Conservation (phyloP, 768 basidiomycete species). For the Cantharellus anzutake region DNA sequence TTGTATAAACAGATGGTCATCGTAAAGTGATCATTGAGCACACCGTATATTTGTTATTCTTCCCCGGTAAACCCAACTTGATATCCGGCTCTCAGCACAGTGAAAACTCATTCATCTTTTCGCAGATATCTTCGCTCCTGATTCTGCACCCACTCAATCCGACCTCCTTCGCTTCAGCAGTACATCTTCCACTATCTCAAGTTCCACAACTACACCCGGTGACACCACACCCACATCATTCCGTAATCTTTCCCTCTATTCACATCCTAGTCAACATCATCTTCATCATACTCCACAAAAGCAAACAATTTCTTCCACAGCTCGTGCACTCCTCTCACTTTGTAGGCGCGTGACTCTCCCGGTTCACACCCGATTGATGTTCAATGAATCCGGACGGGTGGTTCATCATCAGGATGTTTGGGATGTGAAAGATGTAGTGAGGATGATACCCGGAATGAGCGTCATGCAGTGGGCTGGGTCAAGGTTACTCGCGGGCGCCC, state of each 20-base stretch:
- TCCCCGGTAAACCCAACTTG: constrained; percentile 41
- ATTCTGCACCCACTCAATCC: constrained; percentile 9
- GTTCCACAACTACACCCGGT: too few relatives aligned
- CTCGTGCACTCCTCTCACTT: constrained; percentile 22
- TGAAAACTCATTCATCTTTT: constrained; percentile 11
- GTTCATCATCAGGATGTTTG: constrained; percentile 65
- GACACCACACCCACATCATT: neutral
- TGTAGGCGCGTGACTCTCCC: constrained; percentile 55
- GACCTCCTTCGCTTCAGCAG: constrained; percentile 13
- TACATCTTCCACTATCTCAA: neutral
- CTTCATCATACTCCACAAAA: constrained; percentile 1
- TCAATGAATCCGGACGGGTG: constrained; percentile 69
- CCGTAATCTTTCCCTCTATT: constrained; percentile 4
- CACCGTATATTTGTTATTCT: constrained; percentile 53
- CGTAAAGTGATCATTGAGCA: constrained; percentile 60
- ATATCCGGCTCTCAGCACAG: constrained; percentile 9
- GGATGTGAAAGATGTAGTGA: constrained; percentile 61
- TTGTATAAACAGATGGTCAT: constrained; percentile 38
- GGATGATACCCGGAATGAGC: constrained; percentile 18
- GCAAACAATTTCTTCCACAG: constrained; percentile 13
- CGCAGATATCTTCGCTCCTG: constrained; percentile 11
- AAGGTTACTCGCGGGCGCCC: neutral
- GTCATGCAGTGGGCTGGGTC: neutral
- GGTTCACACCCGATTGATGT: constrained; percentile 50
- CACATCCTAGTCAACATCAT: constrained; percentile 6